Conservation (phyloP, 306 rosid species). For the Ammopiptanthus mongolicus region DNA sequence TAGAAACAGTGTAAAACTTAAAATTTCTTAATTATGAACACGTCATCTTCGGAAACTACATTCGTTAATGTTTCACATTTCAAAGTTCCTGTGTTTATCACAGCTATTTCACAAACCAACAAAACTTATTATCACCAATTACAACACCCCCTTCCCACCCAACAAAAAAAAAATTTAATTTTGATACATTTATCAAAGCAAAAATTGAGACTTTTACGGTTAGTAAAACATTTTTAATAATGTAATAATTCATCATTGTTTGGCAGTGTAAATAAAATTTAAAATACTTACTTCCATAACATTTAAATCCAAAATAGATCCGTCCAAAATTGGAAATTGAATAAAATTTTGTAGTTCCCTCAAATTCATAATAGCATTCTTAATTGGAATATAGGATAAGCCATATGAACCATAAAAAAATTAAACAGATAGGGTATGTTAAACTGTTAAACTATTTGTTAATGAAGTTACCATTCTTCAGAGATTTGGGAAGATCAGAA, state of each 20-base stretch:
- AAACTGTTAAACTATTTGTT: too few species aligned
- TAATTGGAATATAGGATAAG: neutral
- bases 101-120: neutral
- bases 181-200: too few species aligned
- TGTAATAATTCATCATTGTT: too few species aligned
- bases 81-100: neutral
- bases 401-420: neutral
- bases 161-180: neutral
- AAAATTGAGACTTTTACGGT: too few species aligned
- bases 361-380: neutral
- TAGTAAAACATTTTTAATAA: too few species aligned
- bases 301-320: too few species aligned
- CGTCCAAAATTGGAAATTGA: neutral
- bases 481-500: conserved; percentile 21
- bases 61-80: neutral
- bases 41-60: neutral
- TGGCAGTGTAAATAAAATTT: too few species aligned
- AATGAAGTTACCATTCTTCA: conserved; percentile 37
- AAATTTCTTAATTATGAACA: neutral
- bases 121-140: neutral
- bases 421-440: too few species aligned
- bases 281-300: too few species aligned
- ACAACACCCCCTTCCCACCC: neutral
- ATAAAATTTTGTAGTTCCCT: neutral
- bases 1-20: neutral